Evolutionary conservation across 331 rosid species (phyloP).

Genomic region (Rosa hybrid): DNA sequence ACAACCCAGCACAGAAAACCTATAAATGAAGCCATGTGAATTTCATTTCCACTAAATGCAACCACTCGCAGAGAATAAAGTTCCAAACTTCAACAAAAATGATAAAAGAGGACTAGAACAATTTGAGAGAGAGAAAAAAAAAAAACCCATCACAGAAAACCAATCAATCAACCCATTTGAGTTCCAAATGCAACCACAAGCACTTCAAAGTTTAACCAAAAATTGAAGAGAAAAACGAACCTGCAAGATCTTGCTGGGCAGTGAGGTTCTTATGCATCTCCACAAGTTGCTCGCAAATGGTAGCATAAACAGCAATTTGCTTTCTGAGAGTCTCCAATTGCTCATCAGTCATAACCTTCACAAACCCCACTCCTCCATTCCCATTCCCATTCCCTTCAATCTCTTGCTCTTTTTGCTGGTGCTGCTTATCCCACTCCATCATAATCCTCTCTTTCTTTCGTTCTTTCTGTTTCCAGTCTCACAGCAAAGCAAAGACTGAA

Average conservation of each 20-base stretch:
- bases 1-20: not conserved
- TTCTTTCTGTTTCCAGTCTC: not conserved
- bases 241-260: conserved; percentile 86
- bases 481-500: not conserved
- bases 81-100: not conserved
- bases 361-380: conserved; percentile 47
- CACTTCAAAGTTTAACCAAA: not conserved
- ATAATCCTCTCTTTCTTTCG: not conserved
- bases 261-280: conserved; percentile 81
- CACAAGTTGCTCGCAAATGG: conserved; percentile 84
- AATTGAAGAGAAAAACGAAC: conserved; percentile 27
- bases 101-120: too few relatives aligned
- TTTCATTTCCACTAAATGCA: not conserved
- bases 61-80: not conserved
- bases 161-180: not conserved
- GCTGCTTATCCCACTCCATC: conserved; percentile 32
- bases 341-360: conserved; percentile 96
- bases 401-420: conserved; percentile 27
- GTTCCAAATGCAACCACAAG: not conserved
- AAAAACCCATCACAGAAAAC: not conserved
- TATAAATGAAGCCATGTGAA: not conserved
- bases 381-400: conserved; percentile 23
- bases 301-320: conserved; percentile 77
- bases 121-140: too few relatives aligned
- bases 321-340: conserved; percentile 89